Evolutionary conservation across 225 moss, liverwort and hornwort species (phyloP).

Genomic region (Pseudisothecium myosuroides): DNA sequence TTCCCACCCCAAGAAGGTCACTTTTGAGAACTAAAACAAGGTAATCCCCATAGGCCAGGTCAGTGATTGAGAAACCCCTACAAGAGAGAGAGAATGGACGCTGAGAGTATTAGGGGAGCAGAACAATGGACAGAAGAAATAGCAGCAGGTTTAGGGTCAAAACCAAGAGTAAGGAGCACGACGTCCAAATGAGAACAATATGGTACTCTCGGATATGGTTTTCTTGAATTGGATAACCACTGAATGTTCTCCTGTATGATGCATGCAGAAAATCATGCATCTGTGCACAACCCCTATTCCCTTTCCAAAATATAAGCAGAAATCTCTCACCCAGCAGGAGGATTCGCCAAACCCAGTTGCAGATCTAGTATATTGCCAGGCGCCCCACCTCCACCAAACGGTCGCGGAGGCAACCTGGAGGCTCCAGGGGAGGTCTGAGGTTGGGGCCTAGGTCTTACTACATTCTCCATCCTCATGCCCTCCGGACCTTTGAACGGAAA

Average conservation of each 20-base stretch:
- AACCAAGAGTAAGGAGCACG: conserved; percentile 1
- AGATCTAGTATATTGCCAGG: conserved; percentile 48
- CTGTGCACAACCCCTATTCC: background rate
- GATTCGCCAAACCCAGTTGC: conserved; percentile 57
- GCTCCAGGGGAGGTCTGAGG: background rate
- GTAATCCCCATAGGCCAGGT: background rate
- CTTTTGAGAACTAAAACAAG: background rate
- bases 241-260: background rate
- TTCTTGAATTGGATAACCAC: conserved; percentile 1
- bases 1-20: background rate
- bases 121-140: background rate
- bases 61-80: conserved; percentile 4
- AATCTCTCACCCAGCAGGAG: conserved; percentile 13
- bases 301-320: background rate
- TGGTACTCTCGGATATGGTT: background rate
- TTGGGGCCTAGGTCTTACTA: conserved; percentile 15
- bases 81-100: background rate
- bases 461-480: conserved; percentile 1
- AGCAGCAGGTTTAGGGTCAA: background rate
- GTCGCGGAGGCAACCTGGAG: conserved; percentile 6
- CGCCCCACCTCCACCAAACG: conserved; percentile 2
- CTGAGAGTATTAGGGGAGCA: background rate
- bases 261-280: background rate
- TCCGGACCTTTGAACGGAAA: background rate
- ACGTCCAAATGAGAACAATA: conserved; percentile 5